phyloP scores from a whole-genome alignment of 768 basidiomycete species.

The Ramaria rubella region DNA sequence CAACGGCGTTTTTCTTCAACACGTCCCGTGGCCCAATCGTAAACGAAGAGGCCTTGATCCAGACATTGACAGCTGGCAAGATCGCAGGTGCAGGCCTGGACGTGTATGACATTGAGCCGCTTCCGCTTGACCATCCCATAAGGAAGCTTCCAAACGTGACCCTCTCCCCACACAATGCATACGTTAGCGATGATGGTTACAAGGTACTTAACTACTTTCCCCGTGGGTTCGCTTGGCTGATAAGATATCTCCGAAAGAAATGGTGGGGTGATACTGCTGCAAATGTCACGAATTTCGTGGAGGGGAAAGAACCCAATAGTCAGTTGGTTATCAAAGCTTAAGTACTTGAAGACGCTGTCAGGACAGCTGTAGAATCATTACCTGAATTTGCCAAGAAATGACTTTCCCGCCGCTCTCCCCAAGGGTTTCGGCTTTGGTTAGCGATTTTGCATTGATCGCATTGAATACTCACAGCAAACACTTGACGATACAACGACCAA shows the following conservation, averaged over 20 bases:
- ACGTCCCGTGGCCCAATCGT: conserved; percentile 62
- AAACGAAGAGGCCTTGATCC: conserved; percentile 49
- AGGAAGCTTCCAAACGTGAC: conserved; percentile 48
- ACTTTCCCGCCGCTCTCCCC: background rate
- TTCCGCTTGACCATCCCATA: conserved; percentile 50
- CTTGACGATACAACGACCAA: background rate
- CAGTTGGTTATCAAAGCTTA: background rate
- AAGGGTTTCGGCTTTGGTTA: background rate
- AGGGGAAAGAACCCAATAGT: background rate
- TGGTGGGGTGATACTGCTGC: background rate
- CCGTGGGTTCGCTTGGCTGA: background rate
- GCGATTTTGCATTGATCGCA: background rate
- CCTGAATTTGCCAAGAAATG: background rate
- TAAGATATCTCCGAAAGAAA: background rate
- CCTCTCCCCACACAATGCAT: conserved; percentile 57
- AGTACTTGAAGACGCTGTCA: background rate
- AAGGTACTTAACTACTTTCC: conserved; percentile 27
- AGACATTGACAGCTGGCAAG: conserved; percentile 36
- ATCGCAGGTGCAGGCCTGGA: conserved; percentile 60
- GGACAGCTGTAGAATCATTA: background rate
- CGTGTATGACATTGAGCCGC: conserved; percentile 62
- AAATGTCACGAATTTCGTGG: background rate
- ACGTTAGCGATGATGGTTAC: conserved; percentile 46
- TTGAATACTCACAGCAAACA: conserved; percentile 1
- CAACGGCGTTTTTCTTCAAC: conserved; percentile 55